Percentiles rank a stretch among this genome's conserved stretches.
These are phyloP conservation scores for Plasmodium gaboni DNA, from an alignment of 169 alveolate genomes.

Conservation along the genomic window DNA sequence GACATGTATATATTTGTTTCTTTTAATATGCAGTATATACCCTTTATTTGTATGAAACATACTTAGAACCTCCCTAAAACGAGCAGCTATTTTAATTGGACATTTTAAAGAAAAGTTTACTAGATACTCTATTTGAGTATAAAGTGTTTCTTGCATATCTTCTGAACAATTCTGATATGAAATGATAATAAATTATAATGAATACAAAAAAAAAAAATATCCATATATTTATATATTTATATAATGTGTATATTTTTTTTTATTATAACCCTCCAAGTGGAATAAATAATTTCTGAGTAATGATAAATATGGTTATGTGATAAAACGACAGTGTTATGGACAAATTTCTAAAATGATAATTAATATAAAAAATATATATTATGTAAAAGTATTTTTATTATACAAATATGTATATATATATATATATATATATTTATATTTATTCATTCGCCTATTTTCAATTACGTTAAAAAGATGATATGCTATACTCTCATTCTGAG, in stretches of 20 bases:
- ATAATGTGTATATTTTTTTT: background rate
- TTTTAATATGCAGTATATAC: slow-evolving; percentile 6
- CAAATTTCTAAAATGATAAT: slow-evolving; percentile 21
- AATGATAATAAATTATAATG: background rate
- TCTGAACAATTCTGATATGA: slow-evolving; percentile 52
- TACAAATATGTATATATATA: too few relatives aligned
- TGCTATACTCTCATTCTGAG: slow-evolving; percentile 66
- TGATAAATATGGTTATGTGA: slow-evolving; percentile 39
- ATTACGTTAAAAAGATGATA: slow-evolving; percentile 44
- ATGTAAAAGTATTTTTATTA: background rate
- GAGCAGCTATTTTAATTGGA: slow-evolving; percentile 65
- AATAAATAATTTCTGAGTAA: slow-evolving; percentile 58
- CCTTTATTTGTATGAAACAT: slow-evolving; percentile 72
- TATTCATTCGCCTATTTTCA: background rate
- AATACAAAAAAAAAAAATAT: background rate
- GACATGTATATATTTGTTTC: background rate
- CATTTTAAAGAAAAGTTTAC: slow-evolving; percentile 57
- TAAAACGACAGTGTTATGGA: slow-evolving; percentile 24
- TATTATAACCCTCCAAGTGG: slow-evolving; percentile 50
- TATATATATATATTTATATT: too few relatives aligned
- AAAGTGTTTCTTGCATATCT: slow-evolving; percentile 15
- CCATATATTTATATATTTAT: background rate
- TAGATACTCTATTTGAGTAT: slow-evolving; percentile 55
- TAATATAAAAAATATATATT: background rate
- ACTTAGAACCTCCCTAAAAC: slow-evolving; percentile 40